Evolutionary conservation across 768 basidiomycete genomes (phyloP).

Genomic region (Russula griseocarnosa): DNA sequence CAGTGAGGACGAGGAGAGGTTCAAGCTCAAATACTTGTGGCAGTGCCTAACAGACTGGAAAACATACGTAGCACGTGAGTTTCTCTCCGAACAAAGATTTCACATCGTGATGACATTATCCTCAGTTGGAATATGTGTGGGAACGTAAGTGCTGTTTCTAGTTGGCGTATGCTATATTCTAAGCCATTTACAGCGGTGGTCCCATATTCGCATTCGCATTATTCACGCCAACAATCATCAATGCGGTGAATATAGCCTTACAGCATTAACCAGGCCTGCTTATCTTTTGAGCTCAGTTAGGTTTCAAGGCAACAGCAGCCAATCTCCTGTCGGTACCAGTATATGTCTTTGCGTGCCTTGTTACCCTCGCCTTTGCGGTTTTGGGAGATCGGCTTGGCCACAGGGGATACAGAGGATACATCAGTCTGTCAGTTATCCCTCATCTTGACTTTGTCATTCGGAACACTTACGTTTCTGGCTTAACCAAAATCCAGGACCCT

Average conservation of each 20-base stretch:
- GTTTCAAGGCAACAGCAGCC: background rate
- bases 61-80: background rate
- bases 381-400: conserved; percentile 4
- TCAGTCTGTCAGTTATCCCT: background rate
- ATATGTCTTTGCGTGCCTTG: background rate
- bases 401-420: background rate
- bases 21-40: background rate
- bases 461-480: background rate
- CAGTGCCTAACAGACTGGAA: conserved; percentile 7
- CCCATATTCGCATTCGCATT: background rate
- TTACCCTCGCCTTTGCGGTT: background rate
- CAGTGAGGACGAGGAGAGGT: background rate
- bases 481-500: background rate
- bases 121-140: background rate
- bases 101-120: background rate
- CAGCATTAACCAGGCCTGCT: background rate
- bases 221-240: conserved; percentile 7
- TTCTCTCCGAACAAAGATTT: background rate
- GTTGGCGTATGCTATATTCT: background rate
- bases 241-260: background rate
- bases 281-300: background rate
- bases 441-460: no score
- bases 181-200: background rate
- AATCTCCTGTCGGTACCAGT: conserved; percentile 1
- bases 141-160: background rate